These are phyloP conservation scores for Hypomyces perniciosus DNA, from an alignment of 2,329 filamentous ascomycete species.

Conservation along the genomic window DNA sequence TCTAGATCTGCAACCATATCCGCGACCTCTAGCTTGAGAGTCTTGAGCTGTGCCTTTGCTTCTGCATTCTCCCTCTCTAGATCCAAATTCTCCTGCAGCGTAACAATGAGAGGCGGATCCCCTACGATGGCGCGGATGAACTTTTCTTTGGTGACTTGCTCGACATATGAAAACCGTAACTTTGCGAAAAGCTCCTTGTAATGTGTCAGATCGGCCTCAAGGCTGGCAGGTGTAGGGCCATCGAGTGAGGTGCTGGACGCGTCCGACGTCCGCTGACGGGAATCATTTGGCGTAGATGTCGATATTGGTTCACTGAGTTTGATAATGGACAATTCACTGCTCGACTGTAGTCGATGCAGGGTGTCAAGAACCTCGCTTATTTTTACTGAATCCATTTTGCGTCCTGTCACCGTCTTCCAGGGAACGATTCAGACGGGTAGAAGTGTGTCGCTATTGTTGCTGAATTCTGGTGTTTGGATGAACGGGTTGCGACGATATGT, in stretches of 20 bases:
- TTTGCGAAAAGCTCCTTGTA: conserved; percentile 96
- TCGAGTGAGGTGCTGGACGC: conserved; percentile 60
- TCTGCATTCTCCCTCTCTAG: conserved; percentile 63
- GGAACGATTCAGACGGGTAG: not conserved
- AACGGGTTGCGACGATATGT: conserved; percentile 5
- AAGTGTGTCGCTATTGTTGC: not conserved
- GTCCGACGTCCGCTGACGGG: conserved; percentile 60
- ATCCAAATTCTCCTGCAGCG: conserved; percentile 72
- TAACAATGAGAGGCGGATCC: conserved; percentile 80
- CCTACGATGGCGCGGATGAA: conserved; percentile 90
- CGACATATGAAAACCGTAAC: conserved; percentile 92
- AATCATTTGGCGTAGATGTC: conserved; percentile 37
- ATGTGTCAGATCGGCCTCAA: conserved; percentile 79
- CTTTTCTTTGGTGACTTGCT: conserved; percentile 98
- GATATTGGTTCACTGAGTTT: conserved; percentile 70
- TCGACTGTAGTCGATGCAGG: conserved; percentile 48
- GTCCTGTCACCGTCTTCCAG: not conserved
- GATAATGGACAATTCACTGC: conserved; percentile 65
- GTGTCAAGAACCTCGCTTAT: conserved; percentile 39
- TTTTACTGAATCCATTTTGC: conserved; percentile 27
- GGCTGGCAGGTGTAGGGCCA: conserved; percentile 64
- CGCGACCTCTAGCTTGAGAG: conserved; percentile 72
- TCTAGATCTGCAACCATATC: conserved; percentile 70
- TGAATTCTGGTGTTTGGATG: conserved; percentile 1
- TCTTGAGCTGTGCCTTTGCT: conserved; percentile 70